phyloP scores from a whole-genome alignment of 805 yeast genomes.

The Dipodascopsis tothii region DNA sequence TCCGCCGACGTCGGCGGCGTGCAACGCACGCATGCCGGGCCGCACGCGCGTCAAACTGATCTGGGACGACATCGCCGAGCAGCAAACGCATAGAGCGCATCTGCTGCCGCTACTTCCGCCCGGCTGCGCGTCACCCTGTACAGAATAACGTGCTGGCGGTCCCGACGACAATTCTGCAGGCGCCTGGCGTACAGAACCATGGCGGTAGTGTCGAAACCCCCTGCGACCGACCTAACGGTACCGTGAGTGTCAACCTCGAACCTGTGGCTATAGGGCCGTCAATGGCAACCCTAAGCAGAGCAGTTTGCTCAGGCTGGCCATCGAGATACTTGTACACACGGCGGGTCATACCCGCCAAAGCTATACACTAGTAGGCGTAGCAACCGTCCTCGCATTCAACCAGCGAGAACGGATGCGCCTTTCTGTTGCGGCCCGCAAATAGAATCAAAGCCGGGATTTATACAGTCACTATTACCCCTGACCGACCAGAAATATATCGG shows the following conservation, averaged over 20 bases:
- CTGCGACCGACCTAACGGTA: slow-evolving; percentile 47
- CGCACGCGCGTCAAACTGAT: slow-evolving; percentile 1
- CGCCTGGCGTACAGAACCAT: slow-evolving; percentile 40
- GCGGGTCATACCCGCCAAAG: slow-evolving; percentile 5
- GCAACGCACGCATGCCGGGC: slow-evolving; percentile 2
- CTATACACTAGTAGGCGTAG: slow-evolving; percentile 5
- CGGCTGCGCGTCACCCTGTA: slow-evolving; percentile 10
- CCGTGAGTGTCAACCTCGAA: slow-evolving; percentile 42
- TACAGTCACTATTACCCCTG: slow-evolving; percentile 26
- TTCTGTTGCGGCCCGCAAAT: slow-evolving; percentile 63
- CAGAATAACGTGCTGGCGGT: slow-evolving; percentile 9
- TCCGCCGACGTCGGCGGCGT: slow-evolving; percentile 1
- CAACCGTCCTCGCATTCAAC: slow-evolving; percentile 7
- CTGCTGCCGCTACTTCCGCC: slow-evolving; percentile 2
- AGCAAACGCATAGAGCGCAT: too few species aligned
- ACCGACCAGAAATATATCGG: slow-evolving; percentile 7
- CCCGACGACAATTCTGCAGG: slow-evolving; percentile 1
- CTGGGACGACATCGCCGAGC: too few species aligned
- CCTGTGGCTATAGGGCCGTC: slow-evolving; percentile 55
- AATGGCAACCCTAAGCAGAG: slow-evolving; percentile 25
- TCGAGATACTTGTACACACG: slow-evolving; percentile 6
- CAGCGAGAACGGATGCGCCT: slow-evolving; percentile 16
- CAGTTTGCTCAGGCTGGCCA: background rate
- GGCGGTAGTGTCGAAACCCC: slow-evolving; percentile 62
- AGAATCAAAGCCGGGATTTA: slow-evolving; percentile 48